Conservation (phyloP, 2,329 filamentous ascomycete genomes). For the Claviceps capensis region DNA sequence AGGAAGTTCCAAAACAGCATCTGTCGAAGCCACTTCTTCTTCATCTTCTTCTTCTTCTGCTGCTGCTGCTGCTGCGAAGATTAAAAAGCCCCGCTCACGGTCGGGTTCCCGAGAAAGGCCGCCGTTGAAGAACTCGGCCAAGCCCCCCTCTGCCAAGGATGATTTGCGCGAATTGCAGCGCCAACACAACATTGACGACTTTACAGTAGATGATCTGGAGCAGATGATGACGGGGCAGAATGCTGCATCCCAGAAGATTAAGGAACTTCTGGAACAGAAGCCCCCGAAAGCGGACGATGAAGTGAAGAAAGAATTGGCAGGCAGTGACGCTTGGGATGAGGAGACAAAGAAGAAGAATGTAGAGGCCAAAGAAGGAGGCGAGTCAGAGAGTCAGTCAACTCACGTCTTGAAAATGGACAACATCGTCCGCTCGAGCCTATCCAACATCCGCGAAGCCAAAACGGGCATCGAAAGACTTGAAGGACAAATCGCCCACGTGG, state of each 20-base stretch:
- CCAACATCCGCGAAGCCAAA: slow-evolving; percentile 39
- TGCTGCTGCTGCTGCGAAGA: slow-evolving; percentile 10
- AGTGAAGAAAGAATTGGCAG: background rate
- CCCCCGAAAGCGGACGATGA: slow-evolving; percentile 11
- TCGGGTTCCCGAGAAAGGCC: slow-evolving; percentile 30
- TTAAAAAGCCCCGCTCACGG: slow-evolving; percentile 17
- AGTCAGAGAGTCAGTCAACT: slow-evolving; percentile 27
- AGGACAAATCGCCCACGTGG: slow-evolving; percentile 31
- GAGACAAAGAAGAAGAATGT: slow-evolving; percentile 6
- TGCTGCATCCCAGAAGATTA: slow-evolving; percentile 12
- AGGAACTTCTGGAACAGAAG: slow-evolving; percentile 14
- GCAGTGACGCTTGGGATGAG: slow-evolving; percentile 1
- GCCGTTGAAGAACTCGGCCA: slow-evolving; percentile 40
- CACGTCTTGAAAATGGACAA: slow-evolving; percentile 37
- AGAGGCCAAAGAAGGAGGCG: slow-evolving; percentile 5
- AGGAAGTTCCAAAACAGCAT: too few relatives aligned
- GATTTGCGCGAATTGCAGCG: slow-evolving; percentile 40
- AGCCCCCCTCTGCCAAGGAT: slow-evolving; percentile 39
- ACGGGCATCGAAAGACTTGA: slow-evolving; percentile 46
- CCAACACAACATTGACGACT: slow-evolving; percentile 42
- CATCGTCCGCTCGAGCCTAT: slow-evolving; percentile 35
- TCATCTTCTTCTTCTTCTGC: background rate
- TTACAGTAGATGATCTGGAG: slow-evolving; percentile 44
- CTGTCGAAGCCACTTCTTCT: too few relatives aligned
- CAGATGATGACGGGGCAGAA: slow-evolving; percentile 31